Evolutionary conservation across 2,329 filamentous ascomycete species (phyloP), one percentile per base, ranked within the genome.

Genomic region (Blumeriella jaapii): DNA sequence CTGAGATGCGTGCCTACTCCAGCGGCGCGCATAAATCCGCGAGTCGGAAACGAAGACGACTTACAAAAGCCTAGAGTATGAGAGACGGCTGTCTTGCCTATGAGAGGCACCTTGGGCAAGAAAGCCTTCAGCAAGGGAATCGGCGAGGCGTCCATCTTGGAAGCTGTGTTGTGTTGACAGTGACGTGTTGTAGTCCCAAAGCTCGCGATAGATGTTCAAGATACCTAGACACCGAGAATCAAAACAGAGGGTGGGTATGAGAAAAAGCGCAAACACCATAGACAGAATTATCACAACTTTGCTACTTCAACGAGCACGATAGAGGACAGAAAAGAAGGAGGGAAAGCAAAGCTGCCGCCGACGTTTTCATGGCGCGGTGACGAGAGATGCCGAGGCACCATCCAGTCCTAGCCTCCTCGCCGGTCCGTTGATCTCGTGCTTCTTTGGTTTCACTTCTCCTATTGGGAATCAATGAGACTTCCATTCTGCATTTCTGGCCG

Each of bases 21-120:
- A 24, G 22, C 10, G 7, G 3, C 12, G 7, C 11, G 12, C 3
- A 24, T 24, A 3, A 10, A 10, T 4, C 12, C 6, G 20, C 11
- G 20, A 22, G 12, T 24, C 10, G 22, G 7, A n/a, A 24, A 3
- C 9, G 10, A 24, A 9, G 7, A n/a, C 4, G 22, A 24, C 22
- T 4, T 24, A 24, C 22, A 85, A 25, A 81, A 59, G 17, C 68
- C 70, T 6, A 94, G 63, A 2, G 76, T 53, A 49, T 86, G 80
- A 30, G 68, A 60, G 9, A 82, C 42, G 2, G 74, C 65, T 1
- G 77, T 69, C 43, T 73, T 74, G n/a, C 71, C 52, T 6, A 82
- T 62, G 7, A 77, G 60, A 0, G 80, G 79, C 2, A 82, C 50
- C 44, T 69, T 65, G 7, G 72, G 67, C 16, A 75, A 22, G 5